Base-by-base conservation (phyloP, 129 eudicot species). In the Flaveria robusta region DNA sequence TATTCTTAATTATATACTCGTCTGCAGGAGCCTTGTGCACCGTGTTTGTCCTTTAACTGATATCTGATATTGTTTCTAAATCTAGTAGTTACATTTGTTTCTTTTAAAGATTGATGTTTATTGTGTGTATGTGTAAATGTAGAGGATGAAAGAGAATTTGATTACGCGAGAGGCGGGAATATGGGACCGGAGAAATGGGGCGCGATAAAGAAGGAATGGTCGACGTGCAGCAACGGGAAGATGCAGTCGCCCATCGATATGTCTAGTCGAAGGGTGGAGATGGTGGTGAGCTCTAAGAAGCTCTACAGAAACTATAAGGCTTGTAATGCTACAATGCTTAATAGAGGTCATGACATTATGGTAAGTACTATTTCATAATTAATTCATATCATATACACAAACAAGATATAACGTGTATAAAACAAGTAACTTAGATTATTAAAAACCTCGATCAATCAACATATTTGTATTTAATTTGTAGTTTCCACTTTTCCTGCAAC, bases 211-310 rank as follows among this genome's bases (percentile, higher is more conserved):
- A 20, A 70, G 63, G 91, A 89, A 74, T 89, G 96, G 96, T 76
- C 70, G 55, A 66, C 69, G 11, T 90, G 93, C 20, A 84, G 72
- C 42, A 75, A 71, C 18, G 96, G 96, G 9, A 68, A 39, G 20
- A 75, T 87, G 85, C 96, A 90, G 29, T 88, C 92, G 45, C 92
- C 92, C 15, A 81, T 88, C n/a, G 89, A 88, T 75, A 50, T 88
- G 80, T 74, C 88, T 31, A 79, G 76, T 72, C 73, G 47, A 2
- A 77, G 87, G 46, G 84, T 81, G 49, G 77, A 75, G 45, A 23
- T 39, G 70, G 73, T 83, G 59, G 76, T 66, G 37, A 74, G 9
- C 16, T 52, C 82, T 9, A 75, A 72, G 56, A 42, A 62, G 77
- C 71, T 87, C 0, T 43, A 43, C 14, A 80, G 49, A 52, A 65